Evolutionary conservation across 352 stramenopile species (phyloP).

Genomic region (Phytopythium chamaehyphon): DNA sequence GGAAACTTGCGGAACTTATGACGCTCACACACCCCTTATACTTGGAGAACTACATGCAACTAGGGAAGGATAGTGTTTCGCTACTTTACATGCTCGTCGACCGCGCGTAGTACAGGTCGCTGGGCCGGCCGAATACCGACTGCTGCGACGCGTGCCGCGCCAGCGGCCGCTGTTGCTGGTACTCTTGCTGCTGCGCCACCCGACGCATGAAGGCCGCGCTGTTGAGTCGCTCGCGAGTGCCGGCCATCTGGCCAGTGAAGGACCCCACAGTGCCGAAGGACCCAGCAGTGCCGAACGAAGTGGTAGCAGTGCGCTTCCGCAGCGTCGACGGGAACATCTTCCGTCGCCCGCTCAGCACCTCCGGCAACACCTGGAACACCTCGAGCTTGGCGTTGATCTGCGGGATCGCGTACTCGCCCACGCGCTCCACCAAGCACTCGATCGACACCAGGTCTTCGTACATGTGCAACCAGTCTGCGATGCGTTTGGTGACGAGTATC

Average conservation of each 20-base stretch:
- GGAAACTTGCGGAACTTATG: too few species aligned
- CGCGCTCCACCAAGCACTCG: conserved; percentile 23
- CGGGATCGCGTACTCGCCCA: conserved; percentile 33
- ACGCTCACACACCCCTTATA: too few species aligned
- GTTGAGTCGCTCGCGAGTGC: conserved; percentile 12
- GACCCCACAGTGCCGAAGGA: conserved; percentile 35
- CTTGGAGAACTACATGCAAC: too few species aligned
- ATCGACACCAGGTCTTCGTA: conserved; percentile 32
- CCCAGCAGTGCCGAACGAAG: conserved; percentile 9
- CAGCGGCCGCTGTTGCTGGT: conserved; percentile 7
- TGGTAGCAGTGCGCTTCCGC: conserved; percentile 15
- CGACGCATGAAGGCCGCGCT: conserved; percentile 9
- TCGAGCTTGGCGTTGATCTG: conserved; percentile 29
- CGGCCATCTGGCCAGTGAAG: not conserved
- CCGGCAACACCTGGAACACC: conserved; percentile 29
- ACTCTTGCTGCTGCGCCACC: conserved; percentile 23
- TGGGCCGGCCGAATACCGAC: conserved; percentile 33
- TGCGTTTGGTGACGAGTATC: conserved; percentile 42
- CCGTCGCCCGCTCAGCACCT: conserved; percentile 19
- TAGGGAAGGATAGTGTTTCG: not conserved
- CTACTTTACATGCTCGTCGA: conserved; percentile 12
- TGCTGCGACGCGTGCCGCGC: conserved; percentile 24
- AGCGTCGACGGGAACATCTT: conserved; percentile 23
- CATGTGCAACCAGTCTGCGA: conserved; percentile 40
- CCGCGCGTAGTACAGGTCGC: conserved; percentile 30